These are phyloP conservation scores for Daldinia childiae DNA, from an alignment of 495 filamentous ascomycete genomes.

Conservation along the genomic window DNA sequence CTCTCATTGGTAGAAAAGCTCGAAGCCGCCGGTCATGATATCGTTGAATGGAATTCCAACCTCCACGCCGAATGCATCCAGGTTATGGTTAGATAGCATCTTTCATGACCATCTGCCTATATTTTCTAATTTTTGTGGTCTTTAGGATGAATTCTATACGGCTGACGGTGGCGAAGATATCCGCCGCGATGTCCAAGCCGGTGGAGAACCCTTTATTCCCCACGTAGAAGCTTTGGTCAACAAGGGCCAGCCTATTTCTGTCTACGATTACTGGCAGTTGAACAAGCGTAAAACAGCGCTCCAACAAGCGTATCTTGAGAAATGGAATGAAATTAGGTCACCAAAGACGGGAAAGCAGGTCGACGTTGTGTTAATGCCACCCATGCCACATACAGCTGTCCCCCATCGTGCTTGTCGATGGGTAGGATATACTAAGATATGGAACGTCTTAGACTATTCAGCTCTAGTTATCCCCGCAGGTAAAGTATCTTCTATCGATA, in stretches of 20 bases:
- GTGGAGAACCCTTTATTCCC: slow-evolving; percentile 65
- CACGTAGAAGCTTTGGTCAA: slow-evolving; percentile 50
- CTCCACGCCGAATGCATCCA: slow-evolving; percentile 66
- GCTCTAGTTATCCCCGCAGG: slow-evolving; percentile 73
- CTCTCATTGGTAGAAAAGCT: slow-evolving; percentile 70
- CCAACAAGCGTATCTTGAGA: slow-evolving; percentile 39
- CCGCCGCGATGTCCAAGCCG: slow-evolving; percentile 55
- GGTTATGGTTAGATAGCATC: slow-evolving; percentile 54
- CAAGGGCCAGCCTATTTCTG: slow-evolving; percentile 64
- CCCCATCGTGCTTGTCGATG: slow-evolving; percentile 44
- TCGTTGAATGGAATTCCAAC: slow-evolving; percentile 73
- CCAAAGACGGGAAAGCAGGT: slow-evolving; percentile 31
- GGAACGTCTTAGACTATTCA: slow-evolving; percentile 73
- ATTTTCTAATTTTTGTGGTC: neutral
- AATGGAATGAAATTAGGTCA: slow-evolving; percentile 38
- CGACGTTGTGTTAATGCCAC: slow-evolving; percentile 47
- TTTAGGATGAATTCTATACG: slow-evolving; percentile 61
- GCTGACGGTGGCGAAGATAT: slow-evolving; percentile 65
- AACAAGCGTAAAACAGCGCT: slow-evolving; percentile 46
- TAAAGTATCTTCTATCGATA: slow-evolving; percentile 38
- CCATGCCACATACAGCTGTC: slow-evolving; percentile 48
- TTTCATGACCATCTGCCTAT: neutral
- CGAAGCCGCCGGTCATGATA: slow-evolving; percentile 70
- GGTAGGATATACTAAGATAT: slow-evolving; percentile 49
- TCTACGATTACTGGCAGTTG: slow-evolving; percentile 67